Evolutionary conservation across 2,329 filamentous ascomycete genomes (phyloP).

Genomic region (Fusarium incarnatum): DNA sequence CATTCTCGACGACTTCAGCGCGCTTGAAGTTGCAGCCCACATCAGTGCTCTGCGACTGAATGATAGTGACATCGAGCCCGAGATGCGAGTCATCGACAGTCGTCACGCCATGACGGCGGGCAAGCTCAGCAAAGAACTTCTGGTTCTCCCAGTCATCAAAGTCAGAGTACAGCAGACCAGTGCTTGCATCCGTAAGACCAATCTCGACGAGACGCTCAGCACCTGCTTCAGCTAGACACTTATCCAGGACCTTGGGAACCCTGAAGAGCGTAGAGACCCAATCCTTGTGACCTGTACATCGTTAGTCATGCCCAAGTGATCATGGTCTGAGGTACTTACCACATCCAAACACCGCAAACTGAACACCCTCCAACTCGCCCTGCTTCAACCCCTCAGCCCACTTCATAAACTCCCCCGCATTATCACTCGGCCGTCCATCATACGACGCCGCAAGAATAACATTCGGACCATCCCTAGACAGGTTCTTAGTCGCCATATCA

Average conservation of each 20-base stretch:
- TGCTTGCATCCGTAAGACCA: slow-evolving; percentile 69
- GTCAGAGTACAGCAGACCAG: slow-evolving; percentile 73
- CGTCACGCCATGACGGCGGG: slow-evolving; percentile 51
- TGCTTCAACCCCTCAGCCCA: neutral
- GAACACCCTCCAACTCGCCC: neutral
- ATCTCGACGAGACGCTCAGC: slow-evolving; percentile 54
- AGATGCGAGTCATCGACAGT: slow-evolving; percentile 11
- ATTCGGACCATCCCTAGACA: slow-evolving; percentile 1
- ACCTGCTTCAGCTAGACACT: slow-evolving; percentile 56
- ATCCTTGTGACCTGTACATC: slow-evolving; percentile 48
- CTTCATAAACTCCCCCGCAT: neutral
- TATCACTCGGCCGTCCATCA: slow-evolving; percentile 1
- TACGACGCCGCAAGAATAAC: neutral
- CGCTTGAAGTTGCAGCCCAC: slow-evolving; percentile 27
- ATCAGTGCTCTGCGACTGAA: neutral
- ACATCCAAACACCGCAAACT: slow-evolving; percentile 9
- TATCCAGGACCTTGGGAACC: slow-evolving; percentile 72
- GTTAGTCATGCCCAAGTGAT: too few relatives aligned
- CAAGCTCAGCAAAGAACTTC: slow-evolving; percentile 61
- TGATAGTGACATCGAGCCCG: neutral
- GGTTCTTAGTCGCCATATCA: neutral
- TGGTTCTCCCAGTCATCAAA: slow-evolving; percentile 76
- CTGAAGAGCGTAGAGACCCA: slow-evolving; percentile 73
- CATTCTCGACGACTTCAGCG: slow-evolving; percentile 16
- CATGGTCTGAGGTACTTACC: too few relatives aligned